phyloP scores from a whole-genome alignment of 2,329 filamentous ascomycete species.

The Colletotrichum sp. region DNA sequence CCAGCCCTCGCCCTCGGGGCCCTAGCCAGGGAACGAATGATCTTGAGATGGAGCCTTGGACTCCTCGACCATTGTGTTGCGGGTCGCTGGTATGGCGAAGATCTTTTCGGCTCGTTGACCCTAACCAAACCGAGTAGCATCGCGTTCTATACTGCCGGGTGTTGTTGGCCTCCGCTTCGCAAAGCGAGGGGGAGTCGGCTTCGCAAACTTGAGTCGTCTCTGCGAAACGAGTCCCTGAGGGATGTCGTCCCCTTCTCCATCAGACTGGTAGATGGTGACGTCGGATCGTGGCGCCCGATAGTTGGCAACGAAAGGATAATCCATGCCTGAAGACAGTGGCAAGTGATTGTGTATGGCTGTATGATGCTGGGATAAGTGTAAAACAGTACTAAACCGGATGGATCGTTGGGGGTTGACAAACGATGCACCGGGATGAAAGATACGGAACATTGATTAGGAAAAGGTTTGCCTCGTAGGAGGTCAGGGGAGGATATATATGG shows the following conservation, averaged over 20 bases:
- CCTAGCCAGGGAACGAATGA: constrained; percentile 15
- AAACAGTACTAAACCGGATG: neutral
- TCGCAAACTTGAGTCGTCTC: constrained; percentile 33
- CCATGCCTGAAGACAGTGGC: constrained; percentile 24
- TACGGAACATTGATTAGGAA: constrained; percentile 11
- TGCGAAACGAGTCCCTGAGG: constrained; percentile 37
- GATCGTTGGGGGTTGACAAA: neutral
- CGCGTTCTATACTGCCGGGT: constrained; percentile 25
- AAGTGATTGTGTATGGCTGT: neutral
- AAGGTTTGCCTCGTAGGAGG: constrained; percentile 14
- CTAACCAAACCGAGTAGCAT: constrained; percentile 26
- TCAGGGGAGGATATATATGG: constrained; percentile 5
- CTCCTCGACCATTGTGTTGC: constrained; percentile 14
- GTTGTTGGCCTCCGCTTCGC: neutral
- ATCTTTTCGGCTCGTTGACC: constrained; percentile 12
- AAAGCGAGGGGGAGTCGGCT: neutral
- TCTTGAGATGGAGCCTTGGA: neutral
- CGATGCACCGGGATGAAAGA: neutral
- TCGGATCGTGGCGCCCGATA: constrained; percentile 13
- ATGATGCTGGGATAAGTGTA: neutral
- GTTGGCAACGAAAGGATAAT: constrained; percentile 15
- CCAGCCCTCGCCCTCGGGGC: neutral
- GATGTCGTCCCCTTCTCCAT: constrained; percentile 25
- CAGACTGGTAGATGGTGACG: constrained; percentile 1
- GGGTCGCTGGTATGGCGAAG: constrained; percentile 23